These are phyloP conservation scores for Aspergillus leporis DNA, from an alignment of 495 filamentous ascomycete species.

Conservation along the genomic window DNA sequence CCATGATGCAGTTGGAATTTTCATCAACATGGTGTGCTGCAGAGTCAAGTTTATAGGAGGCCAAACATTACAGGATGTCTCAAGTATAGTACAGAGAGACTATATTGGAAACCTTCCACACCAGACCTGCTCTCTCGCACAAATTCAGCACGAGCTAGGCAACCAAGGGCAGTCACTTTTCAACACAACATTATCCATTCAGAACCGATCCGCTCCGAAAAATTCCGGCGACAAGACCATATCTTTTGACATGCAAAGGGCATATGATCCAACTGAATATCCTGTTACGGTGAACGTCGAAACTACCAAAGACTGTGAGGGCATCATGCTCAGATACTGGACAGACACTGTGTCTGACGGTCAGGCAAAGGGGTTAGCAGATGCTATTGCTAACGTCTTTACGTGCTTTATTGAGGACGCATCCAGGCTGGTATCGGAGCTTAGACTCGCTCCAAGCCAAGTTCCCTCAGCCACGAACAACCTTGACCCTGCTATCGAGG, in stretches of 20 bases:
- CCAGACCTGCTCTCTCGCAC: slow-evolving; percentile 54
- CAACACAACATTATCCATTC: slow-evolving; percentile 59
- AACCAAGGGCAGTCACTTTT: slow-evolving; percentile 51
- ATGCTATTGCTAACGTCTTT: slow-evolving; percentile 37
- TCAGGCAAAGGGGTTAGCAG: slow-evolving; percentile 33
- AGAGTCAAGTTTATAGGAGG: slow-evolving; percentile 39
- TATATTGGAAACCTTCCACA: slow-evolving; percentile 49
- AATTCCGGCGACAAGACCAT: slow-evolving; percentile 35
- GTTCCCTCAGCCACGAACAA: not conserved
- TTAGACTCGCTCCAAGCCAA: slow-evolving; percentile 19
- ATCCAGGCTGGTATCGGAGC: slow-evolving; percentile 21
- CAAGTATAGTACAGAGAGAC: slow-evolving; percentile 48
- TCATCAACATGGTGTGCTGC: slow-evolving; percentile 60
- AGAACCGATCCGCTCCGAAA: slow-evolving; percentile 42
- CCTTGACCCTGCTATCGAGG: not conserved
- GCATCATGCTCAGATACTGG: slow-evolving; percentile 52
- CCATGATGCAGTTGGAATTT: slow-evolving; percentile 54
- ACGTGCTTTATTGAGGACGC: slow-evolving; percentile 36
- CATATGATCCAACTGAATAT: slow-evolving; percentile 52
- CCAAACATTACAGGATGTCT: slow-evolving; percentile 41
- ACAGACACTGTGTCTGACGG: slow-evolving; percentile 44
- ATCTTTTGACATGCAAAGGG: slow-evolving; percentile 39
- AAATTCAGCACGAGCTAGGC: slow-evolving; percentile 56
- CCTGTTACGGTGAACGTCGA: slow-evolving; percentile 50
- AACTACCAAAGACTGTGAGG: slow-evolving; percentile 42